Conservation (phyloP, 768 basidiomycete species). For the Xerocomellus amylosporus region DNA sequence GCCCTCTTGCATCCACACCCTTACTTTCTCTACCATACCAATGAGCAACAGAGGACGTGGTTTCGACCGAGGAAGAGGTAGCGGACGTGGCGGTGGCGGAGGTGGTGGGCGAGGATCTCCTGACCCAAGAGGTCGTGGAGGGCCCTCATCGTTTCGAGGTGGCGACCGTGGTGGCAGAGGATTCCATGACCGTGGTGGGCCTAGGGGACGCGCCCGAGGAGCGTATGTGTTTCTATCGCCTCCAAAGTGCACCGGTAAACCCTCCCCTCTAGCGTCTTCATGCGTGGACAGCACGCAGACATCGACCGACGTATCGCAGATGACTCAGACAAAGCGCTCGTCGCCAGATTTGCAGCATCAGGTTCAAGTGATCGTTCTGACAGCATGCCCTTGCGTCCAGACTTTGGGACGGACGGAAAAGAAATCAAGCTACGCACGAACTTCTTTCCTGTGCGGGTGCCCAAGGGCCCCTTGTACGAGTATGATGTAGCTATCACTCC, state of each 20-base stretch:
- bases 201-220: conserved; percentile 34
- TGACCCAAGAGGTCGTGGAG: conserved; percentile 27
- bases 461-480: conserved; percentile 46
- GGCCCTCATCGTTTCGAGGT: conserved; percentile 28
- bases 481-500: conserved; percentile 47
- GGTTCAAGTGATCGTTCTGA: conserved; percentile 18
- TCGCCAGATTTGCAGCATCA: conserved; percentile 33
- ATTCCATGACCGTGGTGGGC: conserved; percentile 24
- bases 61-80: conserved; percentile 38
- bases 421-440: conserved; percentile 50
- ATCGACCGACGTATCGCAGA: conserved; percentile 53
- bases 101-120: conserved; percentile 35
- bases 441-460: conserved; percentile 49
- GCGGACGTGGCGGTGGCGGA: conserved; percentile 32
- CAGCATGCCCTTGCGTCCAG: conserved; percentile 47
- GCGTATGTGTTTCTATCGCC: conserved; percentile 33
- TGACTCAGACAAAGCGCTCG: conserved; percentile 42
- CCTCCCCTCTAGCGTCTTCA: conserved; percentile 37
- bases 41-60: conserved; percentile 44
- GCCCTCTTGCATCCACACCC: neutral
- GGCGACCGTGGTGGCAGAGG: conserved; percentile 33
- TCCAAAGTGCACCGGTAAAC: neutral
- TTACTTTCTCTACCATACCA: neutral
- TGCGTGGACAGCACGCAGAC: conserved; percentile 38
- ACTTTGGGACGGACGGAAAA: conserved; percentile 43